Evolutionary conservation across 139 green algal species (phyloP), one percentile per base, ranked within the genome.

Genomic region (Axilococcus clingmanii): DNA sequence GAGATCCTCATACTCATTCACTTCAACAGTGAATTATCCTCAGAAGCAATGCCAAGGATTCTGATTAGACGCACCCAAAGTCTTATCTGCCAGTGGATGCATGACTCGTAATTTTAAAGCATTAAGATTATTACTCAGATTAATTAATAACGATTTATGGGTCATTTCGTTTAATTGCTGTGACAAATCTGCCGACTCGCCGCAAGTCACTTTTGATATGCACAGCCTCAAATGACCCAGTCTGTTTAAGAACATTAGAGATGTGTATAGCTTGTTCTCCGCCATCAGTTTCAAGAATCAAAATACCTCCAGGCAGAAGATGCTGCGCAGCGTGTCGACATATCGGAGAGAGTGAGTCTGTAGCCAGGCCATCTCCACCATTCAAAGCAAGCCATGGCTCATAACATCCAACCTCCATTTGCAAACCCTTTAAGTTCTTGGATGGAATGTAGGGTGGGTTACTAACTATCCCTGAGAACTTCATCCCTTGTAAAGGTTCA

Each of bases 361-460:
- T 41, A 4, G 84, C 88, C 4, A 56, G 30, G 1, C 63, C 83
- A 5, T 43, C 38, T 2, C 89, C 89, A 3, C 89, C 89, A 59
- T 93, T 75, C 36, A 97, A 48, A 1, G 89, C 89, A 1, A 62
- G 22, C 16, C n/a, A 20, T 1, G 89, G 89, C 55, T 97, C 89
- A 69, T 96, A 69, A 60, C 61, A 59, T 22, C 40, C 66, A 14
- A 72, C 61, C 40, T 72, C 61, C 24, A 54, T 54, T 55, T 74
- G 81, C 64, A 92, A 55, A 7, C 49, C 56, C 1, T 40, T 28
- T 65, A 97, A 72, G 33, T 86, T 23, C 1, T 46, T 28, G 0
- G 40, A 40, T 3, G 77, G 69, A 22, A 97, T 94, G 75, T 97
- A 97, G 4, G 89, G 89, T 12, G 89, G 89, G 65, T 97, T 97